Evolutionary conservation across 2,329 filamentous ascomycete genomes (phyloP).

Genomic region (Incumbomyces delicatus): DNA sequence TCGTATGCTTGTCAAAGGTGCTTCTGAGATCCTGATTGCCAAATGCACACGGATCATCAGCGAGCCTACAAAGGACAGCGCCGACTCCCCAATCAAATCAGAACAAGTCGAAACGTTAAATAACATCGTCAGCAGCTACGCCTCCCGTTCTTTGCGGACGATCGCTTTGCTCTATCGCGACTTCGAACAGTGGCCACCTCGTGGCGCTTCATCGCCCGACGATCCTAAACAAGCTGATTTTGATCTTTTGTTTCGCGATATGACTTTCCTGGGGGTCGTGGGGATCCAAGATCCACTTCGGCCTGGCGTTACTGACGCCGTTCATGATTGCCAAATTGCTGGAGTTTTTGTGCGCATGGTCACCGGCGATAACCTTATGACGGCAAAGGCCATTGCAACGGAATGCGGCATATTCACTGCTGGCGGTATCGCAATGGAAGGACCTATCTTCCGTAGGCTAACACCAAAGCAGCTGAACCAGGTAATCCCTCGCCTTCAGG

Average conservation of each 20-base stretch:
- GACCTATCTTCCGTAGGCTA: constrained; percentile 66
- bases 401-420: constrained; percentile 66
- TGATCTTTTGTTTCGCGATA: constrained; percentile 56
- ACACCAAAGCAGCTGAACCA: constrained; percentile 55
- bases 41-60: constrained; percentile 44
- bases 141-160: constrained; percentile 68
- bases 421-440: constrained; percentile 65
- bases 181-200: constrained; percentile 75
- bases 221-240: constrained; percentile 55
- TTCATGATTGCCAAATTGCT: constrained; percentile 61
- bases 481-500: constrained; percentile 59
- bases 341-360: constrained; percentile 79
- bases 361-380: constrained; percentile 71
- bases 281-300: constrained; percentile 76
- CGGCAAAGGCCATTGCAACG: constrained; percentile 66
- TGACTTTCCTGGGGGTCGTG: constrained; percentile 61
- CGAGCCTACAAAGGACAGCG: constrained; percentile 50
- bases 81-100: constrained; percentile 43
- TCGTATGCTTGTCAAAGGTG: constrained; percentile 47
- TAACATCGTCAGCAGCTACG: constrained; percentile 65
- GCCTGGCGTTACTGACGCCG: constrained; percentile 62
- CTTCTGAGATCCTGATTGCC: constrained; percentile 40
- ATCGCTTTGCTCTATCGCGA: constrained; percentile 78
- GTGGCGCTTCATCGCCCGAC: constrained; percentile 45
- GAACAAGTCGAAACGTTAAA: constrained; percentile 52